Evolutionary conservation across 805 yeast species (phyloP), one percentile per base, ranked within the genome.

Genomic region (Sugiyamaella floridensis): DNA sequence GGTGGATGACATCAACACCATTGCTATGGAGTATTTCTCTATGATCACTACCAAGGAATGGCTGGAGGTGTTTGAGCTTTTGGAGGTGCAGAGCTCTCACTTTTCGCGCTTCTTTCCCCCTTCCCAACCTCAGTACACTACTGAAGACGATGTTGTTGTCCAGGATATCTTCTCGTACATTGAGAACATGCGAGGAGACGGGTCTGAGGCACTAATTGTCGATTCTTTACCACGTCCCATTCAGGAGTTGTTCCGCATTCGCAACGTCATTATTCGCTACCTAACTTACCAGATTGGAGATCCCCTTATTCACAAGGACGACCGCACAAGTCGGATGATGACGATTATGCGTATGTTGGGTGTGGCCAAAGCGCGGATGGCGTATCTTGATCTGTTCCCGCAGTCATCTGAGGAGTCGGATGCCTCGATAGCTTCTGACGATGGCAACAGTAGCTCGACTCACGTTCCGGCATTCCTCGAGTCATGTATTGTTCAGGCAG

Each of bases 381-480:
- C 72, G 20, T 67, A 73, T 15, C 67, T 77, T 20, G 79, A 77
- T 47, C 61, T 82, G 41, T 79, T 79, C 56, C 76, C 75, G 42
- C 72, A 75, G 2, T 18, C 7, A 6, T 19, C 37, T 10, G 50
- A 29, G 6, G 47, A 12, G 11, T 49, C 41, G 11, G 48, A 50
- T 12, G 7, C 3, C 12, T 19, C 18, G 28, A 11, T 32, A 11
- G 15, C 45, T 22, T 12, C n/a, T 29, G 47, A 26, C 42, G 48
- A 44, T 14, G 29, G 14, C 18, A 22, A 34, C 14, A 47, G 48
- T 15, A 51, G 49, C 18, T 48, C 57, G 2, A 48, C 53, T 14
- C 43, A 14, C 26, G 77, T 90, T 16, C 97, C 97, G 3, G 85
- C 96, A 1, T 84, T 89, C 64, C 75, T 92, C 51, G 98, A 92